Conservation (phyloP, 1,284 basidiomycete genomes). For the Neolentinus lepideus region DNA sequence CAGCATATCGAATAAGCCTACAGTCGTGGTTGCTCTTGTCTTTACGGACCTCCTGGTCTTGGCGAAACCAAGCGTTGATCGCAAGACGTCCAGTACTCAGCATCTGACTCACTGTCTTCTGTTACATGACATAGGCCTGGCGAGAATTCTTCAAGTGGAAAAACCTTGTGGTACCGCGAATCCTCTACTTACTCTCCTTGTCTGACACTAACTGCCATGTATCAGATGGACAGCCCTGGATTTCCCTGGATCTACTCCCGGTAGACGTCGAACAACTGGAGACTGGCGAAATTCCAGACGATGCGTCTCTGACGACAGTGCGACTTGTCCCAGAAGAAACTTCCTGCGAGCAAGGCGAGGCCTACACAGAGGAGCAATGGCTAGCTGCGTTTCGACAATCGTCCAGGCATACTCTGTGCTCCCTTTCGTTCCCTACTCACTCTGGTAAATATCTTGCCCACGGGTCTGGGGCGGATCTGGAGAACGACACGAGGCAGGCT, state of each 20-base stretch:
- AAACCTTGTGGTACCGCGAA: slow-evolving; percentile 3
- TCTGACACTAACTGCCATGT: not conserved
- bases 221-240: slow-evolving; percentile 4
- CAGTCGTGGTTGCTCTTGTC: slow-evolving; percentile 44
- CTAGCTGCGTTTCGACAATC: slow-evolving; percentile 44
- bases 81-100: slow-evolving; percentile 14
- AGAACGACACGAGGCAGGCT: slow-evolving; percentile 35
- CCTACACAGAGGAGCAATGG: slow-evolving; percentile 24
- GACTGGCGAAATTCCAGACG: slow-evolving; percentile 30
- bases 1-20: not conserved
- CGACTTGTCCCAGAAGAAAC: slow-evolving; percentile 15
- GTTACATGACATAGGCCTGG: slow-evolving; percentile 45
- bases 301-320: slow-evolving; percentile 30
- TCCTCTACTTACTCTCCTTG: not conserved
- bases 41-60: slow-evolving; percentile 68
- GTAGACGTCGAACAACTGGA: slow-evolving; percentile 34
- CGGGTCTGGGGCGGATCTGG: slow-evolving; percentile 24
- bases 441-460: slow-evolving; percentile 24
- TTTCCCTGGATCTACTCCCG: slow-evolving; percentile 50
- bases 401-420: slow-evolving; percentile 41
- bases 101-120: slow-evolving; percentile 30
- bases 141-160: slow-evolving; percentile 38
- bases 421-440: slow-evolving; percentile 39
- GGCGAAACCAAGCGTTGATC: slow-evolving; percentile 23
- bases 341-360: not conserved